Evolutionary conservation across 192 early-diverging fungal species (phyloP).

Genomic region (Dissophora globulifera): DNA sequence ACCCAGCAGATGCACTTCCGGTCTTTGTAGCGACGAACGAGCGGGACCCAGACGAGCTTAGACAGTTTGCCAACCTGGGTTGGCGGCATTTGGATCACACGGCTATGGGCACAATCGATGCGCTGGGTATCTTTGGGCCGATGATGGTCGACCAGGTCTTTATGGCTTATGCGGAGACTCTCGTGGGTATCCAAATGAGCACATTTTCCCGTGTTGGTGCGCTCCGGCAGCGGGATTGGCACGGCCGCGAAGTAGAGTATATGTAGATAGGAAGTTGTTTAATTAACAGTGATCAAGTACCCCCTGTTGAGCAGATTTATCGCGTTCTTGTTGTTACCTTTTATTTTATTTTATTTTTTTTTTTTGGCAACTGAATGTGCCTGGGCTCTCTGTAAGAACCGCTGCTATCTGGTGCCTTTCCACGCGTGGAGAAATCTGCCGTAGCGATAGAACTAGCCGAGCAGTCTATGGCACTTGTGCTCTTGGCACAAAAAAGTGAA

Average conservation of each 20-base stretch:
- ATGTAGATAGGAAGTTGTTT: no score
- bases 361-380: no score
- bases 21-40: slow-evolving; percentile 43
- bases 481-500: no score
- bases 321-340: no score
- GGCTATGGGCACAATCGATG: slow-evolving; percentile 15
- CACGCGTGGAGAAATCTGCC: no score
- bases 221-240: slow-evolving; percentile 30
- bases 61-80: slow-evolving; percentile 18
- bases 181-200: slow-evolving; percentile 35
- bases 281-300: no score
- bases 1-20: slow-evolving; percentile 1
- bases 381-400: no score
- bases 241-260: slow-evolving; percentile 23
- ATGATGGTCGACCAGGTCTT: slow-evolving; percentile 45
- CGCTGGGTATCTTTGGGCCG: slow-evolving; percentile 31
- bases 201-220: slow-evolving; percentile 36
- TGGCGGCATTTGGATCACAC: slow-evolving; percentile 30
- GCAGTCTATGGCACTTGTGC: no score
- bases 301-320: no score
- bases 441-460: no score
- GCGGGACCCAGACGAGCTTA: slow-evolving; percentile 9
- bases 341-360: no score
- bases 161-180: slow-evolving; percentile 22
- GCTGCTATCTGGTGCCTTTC: no score